Base-by-base conservation (phyloP, 106 monocot genomes). In the Platanthera zijinensis region DNA sequence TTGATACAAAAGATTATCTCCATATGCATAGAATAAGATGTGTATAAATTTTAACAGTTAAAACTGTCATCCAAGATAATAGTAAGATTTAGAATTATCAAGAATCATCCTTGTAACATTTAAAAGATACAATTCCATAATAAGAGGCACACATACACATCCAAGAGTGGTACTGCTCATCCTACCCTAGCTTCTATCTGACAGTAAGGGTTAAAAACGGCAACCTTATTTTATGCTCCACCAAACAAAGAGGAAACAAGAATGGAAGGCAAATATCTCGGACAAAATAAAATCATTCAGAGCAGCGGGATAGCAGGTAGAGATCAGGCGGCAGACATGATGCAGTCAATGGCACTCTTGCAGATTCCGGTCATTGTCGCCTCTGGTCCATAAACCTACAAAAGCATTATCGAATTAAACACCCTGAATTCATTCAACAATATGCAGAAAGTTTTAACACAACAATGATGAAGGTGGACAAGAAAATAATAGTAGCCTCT, bases 301-400 rank as follows among this genome's bases (percentile, higher is more conserved):
- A 54, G 51, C 9, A 6, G 14, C 19, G 10, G 30, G 12, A 78
- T 21, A 7, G 56, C 22, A 80, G 63, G 68, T 52, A 3, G 10
- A 49, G 39, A 39, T 83, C 77, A 86, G 45, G 90, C 88, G 8
- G 84, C 85, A 32, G 88, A 77, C 86, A 88, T 90, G 76, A 94
- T 54, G 79, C 91, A 95, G 69, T 95, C 89, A 49, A 95, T 91
- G 21, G 95, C 95, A 77, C 86, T 85, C 69, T 91, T 91, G 84
- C 95, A 95, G 6, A 95, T 92, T 57, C 91, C 91, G 7, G 95
- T 95, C 91, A 95, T 95, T 64, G 95, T 95, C 5, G 82, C 91
- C 78, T 92, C 95, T 7, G 95, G 92, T 48, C 89, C 95, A 74
- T 95, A 89, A 25, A 95, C 91, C 95, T 92, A 52, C 52, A 83